These are phyloP conservation scores for Brettanomyces naardenensis DNA, from an alignment of 805 yeast genomes.

Conservation along the genomic window DNA sequence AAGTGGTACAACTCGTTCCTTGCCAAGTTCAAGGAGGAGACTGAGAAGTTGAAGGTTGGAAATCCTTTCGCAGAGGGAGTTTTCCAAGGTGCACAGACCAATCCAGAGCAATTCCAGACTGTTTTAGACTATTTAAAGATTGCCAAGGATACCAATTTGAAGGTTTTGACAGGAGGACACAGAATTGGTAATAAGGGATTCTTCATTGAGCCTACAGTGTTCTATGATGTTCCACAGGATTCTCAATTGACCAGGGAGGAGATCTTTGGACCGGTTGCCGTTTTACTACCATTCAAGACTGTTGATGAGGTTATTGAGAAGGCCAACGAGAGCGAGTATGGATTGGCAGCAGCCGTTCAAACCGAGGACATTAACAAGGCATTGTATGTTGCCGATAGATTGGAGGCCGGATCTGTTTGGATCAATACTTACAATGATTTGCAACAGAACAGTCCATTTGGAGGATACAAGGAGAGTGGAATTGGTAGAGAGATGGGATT, in stretches of 20 bases:
- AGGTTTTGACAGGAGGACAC: slow-evolving; percentile 63
- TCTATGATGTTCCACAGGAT: slow-evolving; percentile 56
- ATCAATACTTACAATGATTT: slow-evolving; percentile 74
- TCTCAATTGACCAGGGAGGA: slow-evolving; percentile 64
- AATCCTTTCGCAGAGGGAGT: slow-evolving; percentile 61
- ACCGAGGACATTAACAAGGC: slow-evolving; percentile 57
- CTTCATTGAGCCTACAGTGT: slow-evolving; percentile 67
- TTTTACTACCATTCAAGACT: slow-evolving; percentile 58
- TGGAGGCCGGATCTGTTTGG: slow-evolving; percentile 76
- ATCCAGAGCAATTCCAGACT: slow-evolving; percentile 60
- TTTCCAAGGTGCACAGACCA: slow-evolving; percentile 75
- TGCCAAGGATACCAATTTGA: slow-evolving; percentile 66
- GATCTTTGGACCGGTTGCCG: slow-evolving; percentile 76
- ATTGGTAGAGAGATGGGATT: slow-evolving; percentile 83
- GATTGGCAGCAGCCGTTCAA: slow-evolving; percentile 78
- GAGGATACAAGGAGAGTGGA: slow-evolving; percentile 76
- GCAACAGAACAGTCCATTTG: slow-evolving; percentile 70
- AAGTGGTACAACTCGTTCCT: slow-evolving; percentile 49
- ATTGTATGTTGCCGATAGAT: slow-evolving; percentile 50
- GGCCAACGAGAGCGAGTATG: slow-evolving; percentile 69
- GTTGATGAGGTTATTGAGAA: slow-evolving; percentile 56
- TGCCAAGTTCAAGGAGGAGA: slow-evolving; percentile 47
- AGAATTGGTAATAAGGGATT: slow-evolving; percentile 58
- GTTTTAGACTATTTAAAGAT: slow-evolving; percentile 57
- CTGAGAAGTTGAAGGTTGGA: slow-evolving; percentile 60